Conservation (phyloP, 2,329 filamentous ascomycete species). For the Sporothrix pallida region DNA sequence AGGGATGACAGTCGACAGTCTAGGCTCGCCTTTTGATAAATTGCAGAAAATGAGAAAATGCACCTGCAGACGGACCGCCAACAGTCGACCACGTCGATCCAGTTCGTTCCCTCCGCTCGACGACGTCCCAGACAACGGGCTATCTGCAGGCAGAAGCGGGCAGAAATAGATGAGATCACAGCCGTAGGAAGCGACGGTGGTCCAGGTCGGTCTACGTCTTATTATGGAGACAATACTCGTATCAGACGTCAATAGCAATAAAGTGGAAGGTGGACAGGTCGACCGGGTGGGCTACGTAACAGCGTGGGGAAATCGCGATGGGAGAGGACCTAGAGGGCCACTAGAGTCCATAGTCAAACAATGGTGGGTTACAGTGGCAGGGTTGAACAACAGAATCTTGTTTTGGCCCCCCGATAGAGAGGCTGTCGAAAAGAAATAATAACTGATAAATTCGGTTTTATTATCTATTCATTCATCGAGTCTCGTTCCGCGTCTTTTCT, state of each 20-base stretch:
- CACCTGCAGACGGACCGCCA: background rate
- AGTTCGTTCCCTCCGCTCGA: background rate
- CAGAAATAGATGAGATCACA: constrained; percentile 22
- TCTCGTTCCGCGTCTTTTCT: too few species aligned
- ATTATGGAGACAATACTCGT: background rate
- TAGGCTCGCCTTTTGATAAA: background rate
- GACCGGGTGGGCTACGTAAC: background rate
- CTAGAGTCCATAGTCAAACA: background rate
- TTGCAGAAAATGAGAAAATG: background rate
- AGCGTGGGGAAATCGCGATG: constrained; percentile 16
- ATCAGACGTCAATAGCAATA: background rate
- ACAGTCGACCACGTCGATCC: background rate
- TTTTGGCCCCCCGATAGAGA: background rate
- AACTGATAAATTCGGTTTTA: background rate
- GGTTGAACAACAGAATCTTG: constrained; percentile 18
- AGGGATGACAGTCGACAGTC: background rate
- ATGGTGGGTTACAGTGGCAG: constrained; percentile 14
- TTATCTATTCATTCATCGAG: background rate
- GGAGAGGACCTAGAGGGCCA: background rate
- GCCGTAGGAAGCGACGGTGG: background rate
- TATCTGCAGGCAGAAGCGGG: constrained; percentile 11
- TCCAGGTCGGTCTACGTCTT: background rate
- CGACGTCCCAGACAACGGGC: background rate
- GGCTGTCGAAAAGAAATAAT: too few species aligned
- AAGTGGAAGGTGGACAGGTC: background rate